Evolutionary conservation across 306 rosid species (phyloP), one percentile per base, ranked within the genome.

Genomic region (Cicer judaicum): DNA sequence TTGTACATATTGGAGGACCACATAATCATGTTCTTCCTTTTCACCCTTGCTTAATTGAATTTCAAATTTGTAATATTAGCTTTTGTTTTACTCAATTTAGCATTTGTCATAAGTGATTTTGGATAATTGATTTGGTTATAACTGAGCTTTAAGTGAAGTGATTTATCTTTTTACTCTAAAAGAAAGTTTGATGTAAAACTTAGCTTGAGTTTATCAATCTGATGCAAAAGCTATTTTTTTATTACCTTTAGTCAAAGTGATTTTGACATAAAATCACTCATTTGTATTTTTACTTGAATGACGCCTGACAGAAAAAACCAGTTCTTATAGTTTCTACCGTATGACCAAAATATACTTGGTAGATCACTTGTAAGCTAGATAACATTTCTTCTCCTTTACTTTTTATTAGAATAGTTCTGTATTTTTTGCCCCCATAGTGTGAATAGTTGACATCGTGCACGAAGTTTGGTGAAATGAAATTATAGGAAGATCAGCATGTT

Each of bases 361-460:
- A 68, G 34, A 53, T 79, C 50, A 39, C 34, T 73, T 38, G 62
- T 78, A 74, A 44, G 74, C 18, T 54, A 39, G 52, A 68, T 8
- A 47, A 1, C 38, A 38, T 74, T 80, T 76, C 42, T 43, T 9
- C 13, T 69, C 34, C 61, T 46, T 61, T 74, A 16, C 39, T 40
- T 64, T 73, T 67, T 41, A 56, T 65, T 57, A 54, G 60, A 49
- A 24, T 21, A 18, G 21, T 43, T 21, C 36, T 36, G 34, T 38
- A 8, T 6, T 65, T 44, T 72, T 42, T 10, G 6, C 11, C 10
- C 53, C 11, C 19, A 10, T 10, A 6, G 10, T 48, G 29, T 38
- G 62, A 44, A 11, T 57, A 21, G 34, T 50, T 8, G 11, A 34
- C 4, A 66, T 18, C 49, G 44, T 10, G 18, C 16, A 29, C 47